Evolutionary conservation across 202 grass and related monocot species (phyloP), one percentile per base, ranked within the genome.

Genomic region (Digitaria exilis): DNA sequence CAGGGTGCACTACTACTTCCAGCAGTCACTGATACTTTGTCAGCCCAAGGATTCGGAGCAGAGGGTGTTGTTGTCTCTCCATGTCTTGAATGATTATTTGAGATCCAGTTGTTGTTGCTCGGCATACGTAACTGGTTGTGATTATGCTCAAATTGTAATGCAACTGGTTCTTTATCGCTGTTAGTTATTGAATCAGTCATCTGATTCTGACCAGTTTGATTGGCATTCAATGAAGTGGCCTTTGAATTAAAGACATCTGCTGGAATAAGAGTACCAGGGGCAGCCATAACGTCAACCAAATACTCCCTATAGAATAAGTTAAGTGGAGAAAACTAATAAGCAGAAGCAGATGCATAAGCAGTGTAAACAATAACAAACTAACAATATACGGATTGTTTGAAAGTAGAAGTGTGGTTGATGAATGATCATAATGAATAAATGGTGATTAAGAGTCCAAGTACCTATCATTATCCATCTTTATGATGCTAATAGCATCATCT

Each of bases 221-320:
- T 83, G 65, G 71, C 69, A 69, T 88, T 94, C 28, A 87, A 90
- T 81, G 94, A 69, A 85, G 87, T 71, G 41, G 70, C 94, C 75
- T 92, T 97, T 84, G 84, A 84, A 87, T 89, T 97, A 31, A 91
- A 89, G 51, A 91, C 80, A 86, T 94, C 90, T 63, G 86, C 86
- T 73, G 94, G 90, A 85, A 97, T 97, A 55, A 97, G 88, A 71
- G 92, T 88, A 78, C 92, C 92, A 44, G 94, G 92, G 62, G 94
- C 92, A 89, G 88, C 92, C 94, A 97, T 97, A 77, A 97, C 84
- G 88, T 97, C 94, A 85, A 94, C 94, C 86, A 97, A 87, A 78
- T 89, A 97, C 52, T 97, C 92, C 92, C 92, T 97, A 70, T 21
- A 76, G 69, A 19, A 73, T 44, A 66, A 76, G 41, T 32, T 26